Evolutionary conservation across 108 stramenopile genomes (phyloP), one percentile per base, ranked within the genome.

Genomic region (Nannochloropsis salina): DNA sequence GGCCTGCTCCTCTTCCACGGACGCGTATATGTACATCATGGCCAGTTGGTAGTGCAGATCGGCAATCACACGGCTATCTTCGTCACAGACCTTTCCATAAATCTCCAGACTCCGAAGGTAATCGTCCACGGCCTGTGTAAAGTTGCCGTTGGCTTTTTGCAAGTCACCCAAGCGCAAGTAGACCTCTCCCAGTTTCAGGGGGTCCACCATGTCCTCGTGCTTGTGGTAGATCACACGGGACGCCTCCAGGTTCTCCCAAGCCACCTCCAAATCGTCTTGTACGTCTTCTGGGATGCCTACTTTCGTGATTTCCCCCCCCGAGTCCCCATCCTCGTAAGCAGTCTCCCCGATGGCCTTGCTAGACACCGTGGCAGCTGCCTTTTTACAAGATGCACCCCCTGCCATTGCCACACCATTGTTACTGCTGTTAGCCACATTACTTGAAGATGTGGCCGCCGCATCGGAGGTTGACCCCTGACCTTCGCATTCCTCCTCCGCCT

Each of bases 261-360:
- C 61, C 61, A 74, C 61, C 61, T 74, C 61, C 61, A 74, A 74
- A n/a, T 74, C 61, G n/a, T 74, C 61, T 74, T 74, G 61, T n/a
- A 74, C 6, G 2, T 74, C 61, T 74, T 74, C 61, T 0, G 61
- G 61, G 8, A 74, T 74, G 61, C 4, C 61, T n/a, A 74, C 61
- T n/a, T 74, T 74, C n/a, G 3, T 74, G 15, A n/a, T n/a, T n/a
- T 74, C 61, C 61, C n/a, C 61, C 8, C 61, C 61, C n/a, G 4
- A 1, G 20, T 74, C 61, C 8, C n/a, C 61, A 0, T 74, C 61
- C 61, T 74, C 8, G 15, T 74, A 15, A 31, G 1, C 31, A 31
- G 31, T 31, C n/a, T 74, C 61, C 6, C n/a, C 8, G 20, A 6
- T n/a, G 15, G 15, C 61, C 61, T 74, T 15, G 4, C 2, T n/a